Evolutionary conservation across 1,284 basidiomycete species (phyloP).

Genomic region (Cutaneotrichosporon cavernicola): DNA sequence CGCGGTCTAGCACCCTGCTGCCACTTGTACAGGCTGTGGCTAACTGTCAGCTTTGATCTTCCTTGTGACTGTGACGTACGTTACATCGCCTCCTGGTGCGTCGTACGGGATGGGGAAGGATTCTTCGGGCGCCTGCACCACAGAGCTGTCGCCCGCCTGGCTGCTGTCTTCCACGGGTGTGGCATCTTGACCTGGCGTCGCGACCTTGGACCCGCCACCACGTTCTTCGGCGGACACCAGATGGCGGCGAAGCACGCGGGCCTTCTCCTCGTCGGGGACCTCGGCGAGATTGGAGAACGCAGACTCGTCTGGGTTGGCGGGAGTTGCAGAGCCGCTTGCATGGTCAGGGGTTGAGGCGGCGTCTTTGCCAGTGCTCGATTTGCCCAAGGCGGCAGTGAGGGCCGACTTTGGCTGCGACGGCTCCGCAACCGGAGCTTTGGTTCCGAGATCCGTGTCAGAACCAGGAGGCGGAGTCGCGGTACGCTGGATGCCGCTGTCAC

Average conservation of each 20-base stretch:
- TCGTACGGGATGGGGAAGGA: constrained; percentile 83
- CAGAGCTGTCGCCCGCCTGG: constrained; percentile 23
- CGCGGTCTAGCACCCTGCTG: constrained; percentile 69
- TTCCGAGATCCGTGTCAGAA: constrained; percentile 13
- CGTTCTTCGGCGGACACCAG: constrained; percentile 74
- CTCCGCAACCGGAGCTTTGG: constrained; percentile 5
- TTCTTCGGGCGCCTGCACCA: constrained; percentile 45
- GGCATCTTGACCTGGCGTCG: constrained; percentile 18
- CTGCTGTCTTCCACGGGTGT: constrained; percentile 11
- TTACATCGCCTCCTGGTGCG: constrained; percentile 80
- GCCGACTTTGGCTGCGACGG: constrained; percentile 11
- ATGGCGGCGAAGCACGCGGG: constrained; percentile 72
- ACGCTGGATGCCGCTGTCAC: neutral
- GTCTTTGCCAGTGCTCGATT: neutral
- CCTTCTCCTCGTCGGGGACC: constrained; percentile 72
- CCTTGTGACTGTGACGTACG: constrained; percentile 64
- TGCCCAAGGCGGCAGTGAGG: constrained; percentile 16
- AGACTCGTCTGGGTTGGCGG: constrained; percentile 31
- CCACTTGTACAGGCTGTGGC: constrained; percentile 94
- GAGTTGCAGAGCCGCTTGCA: constrained; percentile 13
- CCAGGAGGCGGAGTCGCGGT: constrained; percentile 1
- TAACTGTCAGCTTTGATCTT: constrained; percentile 40
- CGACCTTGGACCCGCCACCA: constrained; percentile 45
- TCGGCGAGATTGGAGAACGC: constrained; percentile 45
- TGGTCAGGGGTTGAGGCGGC: neutral